phyloP scores from a whole-genome alignment of 1,284 basidiomycete species.

The Moniliella sp. region DNA sequence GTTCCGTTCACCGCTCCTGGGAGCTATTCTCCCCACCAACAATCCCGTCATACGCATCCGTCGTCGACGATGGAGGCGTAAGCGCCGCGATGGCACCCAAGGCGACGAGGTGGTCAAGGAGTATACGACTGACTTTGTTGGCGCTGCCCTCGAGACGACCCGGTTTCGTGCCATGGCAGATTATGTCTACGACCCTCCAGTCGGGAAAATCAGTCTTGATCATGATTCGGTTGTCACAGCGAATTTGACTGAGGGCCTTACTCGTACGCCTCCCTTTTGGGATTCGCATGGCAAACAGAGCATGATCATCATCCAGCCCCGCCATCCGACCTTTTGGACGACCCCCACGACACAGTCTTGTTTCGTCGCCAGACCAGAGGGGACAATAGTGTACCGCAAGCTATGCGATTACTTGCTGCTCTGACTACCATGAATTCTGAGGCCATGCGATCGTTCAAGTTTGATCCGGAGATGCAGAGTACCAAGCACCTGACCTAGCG shows the following conservation, averaged over 20 bases:
- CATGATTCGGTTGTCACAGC: background rate
- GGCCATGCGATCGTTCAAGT: background rate
- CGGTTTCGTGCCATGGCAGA: background rate
- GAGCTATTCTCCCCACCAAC: background rate
- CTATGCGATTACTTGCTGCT: background rate
- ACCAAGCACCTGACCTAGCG: too few relatives aligned
- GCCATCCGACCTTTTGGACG: too few relatives aligned
- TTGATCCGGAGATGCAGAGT: background rate
- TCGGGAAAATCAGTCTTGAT: background rate
- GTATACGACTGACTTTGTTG: background rate
- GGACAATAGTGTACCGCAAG: background rate
- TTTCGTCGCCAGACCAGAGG: background rate
- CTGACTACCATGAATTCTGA: background rate
- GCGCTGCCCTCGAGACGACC: background rate
- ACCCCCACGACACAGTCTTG: background rate
- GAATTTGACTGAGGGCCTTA: too few relatives aligned
- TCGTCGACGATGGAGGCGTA: background rate
- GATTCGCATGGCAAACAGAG: too few relatives aligned
- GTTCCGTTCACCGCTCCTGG: background rate
- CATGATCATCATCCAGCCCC: too few relatives aligned
- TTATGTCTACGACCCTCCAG: background rate
- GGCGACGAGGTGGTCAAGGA: background rate
- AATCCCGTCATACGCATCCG: background rate
- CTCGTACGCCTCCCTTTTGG: too few relatives aligned
- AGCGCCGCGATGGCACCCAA: background rate